Conservation (phyloP, 2,329 filamentous ascomycete species). For the Aureobasidium melanogenum region DNA sequence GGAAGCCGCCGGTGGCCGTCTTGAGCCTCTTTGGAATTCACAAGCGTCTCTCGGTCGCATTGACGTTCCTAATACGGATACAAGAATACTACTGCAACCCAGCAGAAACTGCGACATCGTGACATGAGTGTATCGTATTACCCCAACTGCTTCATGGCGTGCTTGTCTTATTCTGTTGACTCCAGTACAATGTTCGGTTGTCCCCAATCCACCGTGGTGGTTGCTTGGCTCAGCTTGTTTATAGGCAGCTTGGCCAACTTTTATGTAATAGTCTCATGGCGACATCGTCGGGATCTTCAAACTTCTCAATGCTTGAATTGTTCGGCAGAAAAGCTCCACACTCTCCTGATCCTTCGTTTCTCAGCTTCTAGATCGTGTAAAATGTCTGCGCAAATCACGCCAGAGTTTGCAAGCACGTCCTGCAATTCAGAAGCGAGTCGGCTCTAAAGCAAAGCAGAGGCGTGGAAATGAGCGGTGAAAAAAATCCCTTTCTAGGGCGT, state of each 20-base stretch:
- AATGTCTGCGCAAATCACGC: neutral
- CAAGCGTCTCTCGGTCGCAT: neutral
- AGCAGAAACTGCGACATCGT: neutral
- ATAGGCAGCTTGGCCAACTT: neutral
- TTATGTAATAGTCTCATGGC: conserved; percentile 11
- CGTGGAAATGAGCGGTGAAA: conserved; percentile 11
- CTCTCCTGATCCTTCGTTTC: neutral
- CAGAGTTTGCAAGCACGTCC: neutral
- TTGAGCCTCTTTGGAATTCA: neutral
- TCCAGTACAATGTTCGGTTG: neutral
- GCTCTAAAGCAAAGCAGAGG: neutral
- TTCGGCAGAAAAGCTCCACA: neutral
- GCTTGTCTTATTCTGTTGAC: neutral
- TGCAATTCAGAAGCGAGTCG: neutral
- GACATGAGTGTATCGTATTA: neutral
- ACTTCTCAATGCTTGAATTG: neutral
- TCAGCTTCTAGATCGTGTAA: neutral
- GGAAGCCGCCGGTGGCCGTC: conserved; percentile 3
- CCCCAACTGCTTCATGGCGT: conserved; percentile 1
- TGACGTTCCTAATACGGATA: conserved; percentile 1
- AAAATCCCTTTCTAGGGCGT: neutral
- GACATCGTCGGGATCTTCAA: conserved; percentile 6
- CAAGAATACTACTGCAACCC: neutral
- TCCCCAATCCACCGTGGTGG: conserved; percentile 6
- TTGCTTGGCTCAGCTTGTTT: conserved; percentile 3